These are phyloP conservation scores for Candida nanaspora DNA, from an alignment of 805 yeast genomes.

Conservation along the genomic window DNA sequence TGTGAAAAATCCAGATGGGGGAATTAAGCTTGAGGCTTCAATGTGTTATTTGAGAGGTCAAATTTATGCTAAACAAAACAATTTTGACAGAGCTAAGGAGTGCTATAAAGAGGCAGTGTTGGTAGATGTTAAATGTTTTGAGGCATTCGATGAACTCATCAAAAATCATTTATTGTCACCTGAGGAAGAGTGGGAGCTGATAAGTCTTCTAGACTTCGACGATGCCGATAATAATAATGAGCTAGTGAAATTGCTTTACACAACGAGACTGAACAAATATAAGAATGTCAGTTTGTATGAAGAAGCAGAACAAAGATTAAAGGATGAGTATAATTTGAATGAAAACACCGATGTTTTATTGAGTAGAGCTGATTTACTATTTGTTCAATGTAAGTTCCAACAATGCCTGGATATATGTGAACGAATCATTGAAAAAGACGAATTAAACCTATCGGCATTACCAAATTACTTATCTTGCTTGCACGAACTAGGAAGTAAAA, in stretches of 20 bases:
- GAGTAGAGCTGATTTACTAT: constrained; percentile 62
- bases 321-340: constrained; percentile 64
- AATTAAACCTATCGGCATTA: constrained; percentile 59
- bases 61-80: constrained; percentile 74
- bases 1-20: constrained; percentile 59
- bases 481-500: constrained; percentile 76
- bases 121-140: constrained; percentile 88
- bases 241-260: constrained; percentile 67
- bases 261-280: constrained; percentile 69
- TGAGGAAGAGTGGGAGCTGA: constrained; percentile 77
- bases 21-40: constrained; percentile 80
- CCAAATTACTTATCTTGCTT: constrained; percentile 80
- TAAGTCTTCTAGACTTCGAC: constrained; percentile 57
- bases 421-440: constrained; percentile 48
- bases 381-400: constrained; percentile 70
- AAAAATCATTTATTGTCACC: constrained; percentile 73
- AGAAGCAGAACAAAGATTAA: constrained; percentile 59
- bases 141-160: constrained; percentile 79
- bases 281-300: constrained; percentile 47
- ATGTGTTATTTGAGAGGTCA: constrained; percentile 81
- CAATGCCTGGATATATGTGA: constrained; percentile 75
- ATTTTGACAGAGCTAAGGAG: constrained; percentile 79
- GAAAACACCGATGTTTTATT: constrained; percentile 64
- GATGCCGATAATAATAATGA: constrained; percentile 77
- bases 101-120: constrained; percentile 79